Percentiles rank a stretch among this genome's conserved stretches.
Conservation (phyloP, 495 filamentous ascomycete genomes). For the Trichoderma orchidacearum region DNA sequence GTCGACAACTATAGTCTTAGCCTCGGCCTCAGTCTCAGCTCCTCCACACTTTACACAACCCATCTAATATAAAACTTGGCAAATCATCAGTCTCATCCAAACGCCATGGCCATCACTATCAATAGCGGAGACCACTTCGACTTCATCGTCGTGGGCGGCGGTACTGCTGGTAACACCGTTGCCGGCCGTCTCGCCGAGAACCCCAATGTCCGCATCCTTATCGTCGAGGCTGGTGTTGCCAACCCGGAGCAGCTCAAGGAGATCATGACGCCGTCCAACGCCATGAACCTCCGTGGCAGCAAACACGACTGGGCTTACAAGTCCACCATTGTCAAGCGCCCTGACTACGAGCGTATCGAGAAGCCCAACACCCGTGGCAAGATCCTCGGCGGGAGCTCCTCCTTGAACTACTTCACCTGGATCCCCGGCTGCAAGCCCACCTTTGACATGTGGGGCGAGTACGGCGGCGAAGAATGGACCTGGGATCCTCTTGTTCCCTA, state of each 20-base stretch:
- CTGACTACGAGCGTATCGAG: constrained; percentile 47
- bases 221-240: constrained; percentile 43
- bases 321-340: constrained; percentile 46
- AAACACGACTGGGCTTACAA: constrained; percentile 53
- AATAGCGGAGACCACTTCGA: constrained; percentile 19
- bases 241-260: constrained; percentile 44
- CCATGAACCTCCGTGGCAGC: constrained; percentile 38
- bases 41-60: too few relatives aligned
- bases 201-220: constrained; percentile 35
- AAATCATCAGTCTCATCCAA: neutral
- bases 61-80: too few relatives aligned
- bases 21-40: too few relatives aligned
- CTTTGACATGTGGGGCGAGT: constrained; percentile 45
- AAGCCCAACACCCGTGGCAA: constrained; percentile 50
- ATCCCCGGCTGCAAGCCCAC: constrained; percentile 45
- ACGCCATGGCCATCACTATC: constrained; percentile 6
- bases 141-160: constrained; percentile 34
- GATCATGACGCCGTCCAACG: constrained; percentile 38
- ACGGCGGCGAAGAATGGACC: constrained; percentile 27
- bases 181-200: constrained; percentile 47
- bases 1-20: too few relatives aligned
- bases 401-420: constrained; percentile 49
- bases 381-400: constrained; percentile 44
- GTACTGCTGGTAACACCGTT: constrained; percentile 43
- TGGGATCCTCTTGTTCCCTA: constrained; percentile 34